phyloP scores from a whole-genome alignment of 331 rosid species.

The Rosa hybrid region DNA sequence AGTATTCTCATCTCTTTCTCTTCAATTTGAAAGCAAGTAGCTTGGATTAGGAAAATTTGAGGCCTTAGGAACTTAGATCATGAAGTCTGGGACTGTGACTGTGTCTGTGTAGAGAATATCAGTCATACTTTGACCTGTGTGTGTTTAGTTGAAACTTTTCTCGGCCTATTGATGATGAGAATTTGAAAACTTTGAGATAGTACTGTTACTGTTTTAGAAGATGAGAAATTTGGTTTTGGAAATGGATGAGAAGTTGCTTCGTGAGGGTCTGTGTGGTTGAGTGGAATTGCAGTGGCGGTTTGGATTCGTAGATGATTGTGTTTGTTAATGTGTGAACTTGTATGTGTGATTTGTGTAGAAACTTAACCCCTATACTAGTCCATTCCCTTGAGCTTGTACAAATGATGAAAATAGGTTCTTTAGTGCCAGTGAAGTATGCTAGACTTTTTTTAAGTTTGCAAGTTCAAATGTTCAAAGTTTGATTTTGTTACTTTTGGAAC shows the following conservation, averaged over 20 bases:
- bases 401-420: not conserved
- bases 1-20: constrained; percentile 12
- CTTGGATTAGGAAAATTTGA: not conserved
- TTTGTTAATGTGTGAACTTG: not conserved
- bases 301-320: not conserved
- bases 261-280: not conserved
- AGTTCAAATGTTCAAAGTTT: not conserved
- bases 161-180: not conserved
- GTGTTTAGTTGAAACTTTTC: not conserved
- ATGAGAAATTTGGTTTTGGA: not conserved
- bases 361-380: not conserved
- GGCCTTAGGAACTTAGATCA: no score
- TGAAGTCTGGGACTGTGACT: not conserved
- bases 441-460: not conserved
- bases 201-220: not conserved
- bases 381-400: not conserved
- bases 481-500: not conserved
- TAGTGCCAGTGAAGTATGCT: not conserved
- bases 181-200: not conserved
- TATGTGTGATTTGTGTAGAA: not conserved
- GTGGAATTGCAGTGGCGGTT: not conserved
- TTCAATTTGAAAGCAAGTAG: not conserved
- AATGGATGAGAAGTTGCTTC: constrained; percentile 1
- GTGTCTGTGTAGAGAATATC: not conserved
- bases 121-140: not conserved